These are phyloP conservation scores for Batkoa obscura DNA, from an alignment of 371 early-diverging fungal species.

Conservation along the genomic window DNA sequence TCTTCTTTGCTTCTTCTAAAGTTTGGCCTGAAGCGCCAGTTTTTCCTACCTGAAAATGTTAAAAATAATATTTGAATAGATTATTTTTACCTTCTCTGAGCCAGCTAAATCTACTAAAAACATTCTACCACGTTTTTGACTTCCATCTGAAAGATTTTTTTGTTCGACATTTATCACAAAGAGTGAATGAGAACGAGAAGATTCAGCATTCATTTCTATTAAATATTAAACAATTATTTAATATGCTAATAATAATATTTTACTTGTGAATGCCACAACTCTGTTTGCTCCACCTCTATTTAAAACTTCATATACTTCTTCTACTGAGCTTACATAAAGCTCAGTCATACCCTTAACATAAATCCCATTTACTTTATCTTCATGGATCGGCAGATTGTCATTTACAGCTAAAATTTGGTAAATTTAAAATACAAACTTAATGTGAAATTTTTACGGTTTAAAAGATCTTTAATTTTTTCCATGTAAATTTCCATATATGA, in stretches of 20 bases:
- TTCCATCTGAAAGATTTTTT: slow-evolving; percentile 72
- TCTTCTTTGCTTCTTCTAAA: slow-evolving; percentile 98
- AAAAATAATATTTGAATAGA: neutral
- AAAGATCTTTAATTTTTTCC: slow-evolving; percentile 93
- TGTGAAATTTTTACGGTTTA: slow-evolving; percentile 46
- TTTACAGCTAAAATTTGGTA: slow-evolving; percentile 30
- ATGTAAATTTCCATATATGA: slow-evolving; percentile 99
- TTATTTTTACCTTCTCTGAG: slow-evolving; percentile 67
- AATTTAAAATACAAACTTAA: neutral
- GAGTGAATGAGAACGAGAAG: slow-evolving; percentile 92
- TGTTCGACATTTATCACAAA: slow-evolving; percentile 88
- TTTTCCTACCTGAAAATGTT: slow-evolving; percentile 44
- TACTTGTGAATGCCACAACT: slow-evolving; percentile 81
- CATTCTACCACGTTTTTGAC: slow-evolving; percentile 72
- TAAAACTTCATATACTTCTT: slow-evolving; percentile 90
- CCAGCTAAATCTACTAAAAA: slow-evolving; percentile 99
- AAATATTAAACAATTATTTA: neutral
- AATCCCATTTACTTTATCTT: slow-evolving; percentile 84
- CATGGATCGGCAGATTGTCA: slow-evolving; percentile 85
- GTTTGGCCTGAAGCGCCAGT: slow-evolving; percentile 97
- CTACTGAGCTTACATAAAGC: slow-evolving; percentile 79
- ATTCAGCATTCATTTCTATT: slow-evolving; percentile 86
- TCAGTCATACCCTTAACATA: slow-evolving; percentile 91
- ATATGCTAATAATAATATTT: slow-evolving; percentile 7
- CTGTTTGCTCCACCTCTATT: slow-evolving; percentile 73